Base-by-base conservation (phyloP, 371 early-diverging fungal species). In the Coemansia sp. region DNA sequence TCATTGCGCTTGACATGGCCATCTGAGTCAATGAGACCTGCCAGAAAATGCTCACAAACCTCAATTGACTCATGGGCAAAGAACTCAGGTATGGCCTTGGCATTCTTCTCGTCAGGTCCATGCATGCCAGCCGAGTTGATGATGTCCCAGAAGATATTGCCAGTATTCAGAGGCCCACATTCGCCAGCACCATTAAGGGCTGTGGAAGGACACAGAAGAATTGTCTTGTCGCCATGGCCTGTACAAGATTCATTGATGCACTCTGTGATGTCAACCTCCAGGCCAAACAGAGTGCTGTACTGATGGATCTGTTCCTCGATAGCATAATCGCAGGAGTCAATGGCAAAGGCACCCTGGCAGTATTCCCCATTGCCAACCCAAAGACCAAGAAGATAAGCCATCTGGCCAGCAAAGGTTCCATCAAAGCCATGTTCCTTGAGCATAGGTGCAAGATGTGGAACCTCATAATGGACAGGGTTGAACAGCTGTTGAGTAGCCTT, bases 21-120 rank as follows among this genome's bases (percentile, higher is more conserved):
- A 14, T 24, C 39, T 4, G 76, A 54, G 21, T 75, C 76, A 18
- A 71, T 21, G 18, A 75, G 57, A 0, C 76, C 76, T 0, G 76
- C 76, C 47, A 75, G 45, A 13, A 75, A 67, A 24, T 61, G 56
- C 71, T 75, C 76, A 24, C 76, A 71, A 2, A 64, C 52, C 22
- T 14, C 61, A 24, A 70, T 24, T 3, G 62, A 16, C 18, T 75
- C 76, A 11, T 55, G n/a, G 40, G 27, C 34, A 14, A 73, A 42
- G 40, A 42, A 42, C 24, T 34, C 4, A 1, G 45, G 26, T 5
- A 47, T 29, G 21, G 16, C 29, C 48, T 47, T 14, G 45, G 27
- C 31, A 7, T 24, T 26, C 26, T 24, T 24, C 7, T 16, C 6
- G 7, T 53, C 54, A 5, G n/a, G 29, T 1, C 11, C 31, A 13